Base-by-base conservation (phyloP, 2,329 filamentous ascomycete genomes). In the Xylariaceae sp. region DNA sequence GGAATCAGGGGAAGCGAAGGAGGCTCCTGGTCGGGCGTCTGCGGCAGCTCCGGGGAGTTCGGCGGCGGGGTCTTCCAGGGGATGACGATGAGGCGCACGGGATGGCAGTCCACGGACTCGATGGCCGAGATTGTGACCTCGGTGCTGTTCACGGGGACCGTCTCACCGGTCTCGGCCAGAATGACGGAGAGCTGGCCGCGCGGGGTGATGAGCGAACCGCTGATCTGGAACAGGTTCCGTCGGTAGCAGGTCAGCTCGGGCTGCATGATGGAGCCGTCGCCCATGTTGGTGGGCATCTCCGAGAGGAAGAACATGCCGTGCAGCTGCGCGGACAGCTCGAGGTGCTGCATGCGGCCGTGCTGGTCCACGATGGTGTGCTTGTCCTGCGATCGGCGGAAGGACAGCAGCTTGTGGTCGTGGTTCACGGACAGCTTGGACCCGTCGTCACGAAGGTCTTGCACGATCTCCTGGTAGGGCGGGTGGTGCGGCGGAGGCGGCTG, bases 51-150 rank as follows among this genome's bases (percentile, higher is more conserved):
- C n/a, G 85, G 82, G 2, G 87, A 85, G 74, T 88, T 90, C 54
- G 89, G 90, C 34, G 89, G 90, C 1, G 92, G 92, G 1, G 92
- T 97, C 78, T 97, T 97, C 93, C 93, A 97, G 0, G 93, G 93
- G 61, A 97, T 96, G 6, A 94, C 94, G 64, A 97, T 97, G 63
- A 97, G 87, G 68, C 95, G 93, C 49, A 97, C 91, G 0, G 89
- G 78, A 67, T 96, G 93, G 39, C 91, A 90, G 72, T 97, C 93
- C 13, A 96, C 92, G 1, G 93, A 97, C 73, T 97, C 93, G 53
- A 92, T 96, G 7, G 93, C 93, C 4, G 91, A 95, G 51, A 97
- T 90, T 56, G 88, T 87, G 56, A 97, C 85, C 73, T 97, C 92
- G 73, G 93, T 89, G 64, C 81, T 88, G 64, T 85, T 83, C 53